Percentiles rank a stretch among this genome's conserved stretches.
Conservation (phyloP, 2,329 filamentous ascomycete species). For the Exophiala xenobiotica region DNA sequence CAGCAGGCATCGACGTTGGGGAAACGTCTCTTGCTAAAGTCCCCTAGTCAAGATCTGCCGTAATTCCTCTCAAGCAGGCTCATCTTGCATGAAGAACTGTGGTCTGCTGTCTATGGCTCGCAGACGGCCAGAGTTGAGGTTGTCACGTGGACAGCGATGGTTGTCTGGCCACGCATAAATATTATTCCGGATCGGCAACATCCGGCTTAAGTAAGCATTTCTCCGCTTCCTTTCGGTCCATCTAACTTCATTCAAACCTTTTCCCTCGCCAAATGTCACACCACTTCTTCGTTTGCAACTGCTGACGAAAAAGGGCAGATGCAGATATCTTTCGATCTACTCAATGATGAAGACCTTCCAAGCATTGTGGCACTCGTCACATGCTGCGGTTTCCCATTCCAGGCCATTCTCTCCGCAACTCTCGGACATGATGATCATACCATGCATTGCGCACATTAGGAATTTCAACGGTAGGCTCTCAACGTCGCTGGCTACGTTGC, state of each 20-base stretch:
- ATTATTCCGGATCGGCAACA: background rate
- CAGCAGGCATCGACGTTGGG: too few species aligned
- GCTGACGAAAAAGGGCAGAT: background rate
- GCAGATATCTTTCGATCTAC: background rate
- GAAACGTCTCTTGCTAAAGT: too few species aligned
- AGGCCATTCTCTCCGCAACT: background rate
- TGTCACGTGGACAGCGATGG: too few species aligned
- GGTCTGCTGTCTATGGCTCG: too few species aligned
- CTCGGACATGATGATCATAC: constrained; percentile 3
- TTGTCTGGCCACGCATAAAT: too few species aligned
- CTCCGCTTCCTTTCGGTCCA: background rate
- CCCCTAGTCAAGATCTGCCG: too few species aligned
- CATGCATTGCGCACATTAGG: background rate
- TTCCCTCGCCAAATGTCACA: background rate
- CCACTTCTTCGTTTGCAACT: background rate
- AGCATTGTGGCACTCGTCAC: constrained; percentile 2
- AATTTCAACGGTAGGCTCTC: background rate
- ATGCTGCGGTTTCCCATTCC: background rate
- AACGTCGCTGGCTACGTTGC: background rate
- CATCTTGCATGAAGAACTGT: too few species aligned
- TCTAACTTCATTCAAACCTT: background rate
- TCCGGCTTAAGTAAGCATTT: background rate
- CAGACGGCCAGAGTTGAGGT: too few species aligned
- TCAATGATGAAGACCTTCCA: background rate
- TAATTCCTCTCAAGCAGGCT: too few species aligned